A percentile compares a stretch with the other conserved stretches of the same genome.
Evolutionary conservation across 192 early-diverging fungal genomes (phyloP).

Genomic region (Coemansia sp.): DNA sequence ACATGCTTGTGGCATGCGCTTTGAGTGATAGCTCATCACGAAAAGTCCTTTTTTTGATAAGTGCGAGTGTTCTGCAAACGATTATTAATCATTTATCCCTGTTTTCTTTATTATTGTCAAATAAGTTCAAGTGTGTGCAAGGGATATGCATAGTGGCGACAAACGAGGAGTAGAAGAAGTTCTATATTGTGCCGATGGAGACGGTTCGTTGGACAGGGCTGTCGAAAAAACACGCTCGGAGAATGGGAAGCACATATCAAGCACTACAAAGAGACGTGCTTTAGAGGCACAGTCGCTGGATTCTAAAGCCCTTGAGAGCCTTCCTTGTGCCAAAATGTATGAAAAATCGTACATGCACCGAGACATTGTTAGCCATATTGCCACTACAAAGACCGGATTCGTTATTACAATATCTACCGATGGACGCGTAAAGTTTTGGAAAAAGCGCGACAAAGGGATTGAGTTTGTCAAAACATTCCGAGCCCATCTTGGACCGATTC

Average conservation of each 20-base stretch:
- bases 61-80: background rate
- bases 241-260: background rate
- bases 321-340: slow-evolving; percentile 93
- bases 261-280: background rate
- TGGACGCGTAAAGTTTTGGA: slow-evolving; percentile 99
- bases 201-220: background rate
- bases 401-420: slow-evolving; percentile 92
- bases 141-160: background rate
- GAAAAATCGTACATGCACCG: slow-evolving; percentile 96
- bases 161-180: background rate
- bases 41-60: no score
- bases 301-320: slow-evolving; percentile 56
- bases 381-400: slow-evolving; percentile 81
- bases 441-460: slow-evolving; percentile 86
- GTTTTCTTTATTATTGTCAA: background rate
- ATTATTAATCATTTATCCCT: background rate
- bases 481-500: slow-evolving; percentile 70
- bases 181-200: no score
- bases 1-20: no score
- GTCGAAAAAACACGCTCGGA: background rate
- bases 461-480: slow-evolving; percentile 99
- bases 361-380: slow-evolving; percentile 79
- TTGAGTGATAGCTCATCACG: no score
- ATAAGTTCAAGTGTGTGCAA: background rate
- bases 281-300: background rate